Evolutionary conservation across 2,329 filamentous ascomycete species (phyloP), one percentile per base, ranked within the genome.

Genomic region (Neonectria punicea): DNA sequence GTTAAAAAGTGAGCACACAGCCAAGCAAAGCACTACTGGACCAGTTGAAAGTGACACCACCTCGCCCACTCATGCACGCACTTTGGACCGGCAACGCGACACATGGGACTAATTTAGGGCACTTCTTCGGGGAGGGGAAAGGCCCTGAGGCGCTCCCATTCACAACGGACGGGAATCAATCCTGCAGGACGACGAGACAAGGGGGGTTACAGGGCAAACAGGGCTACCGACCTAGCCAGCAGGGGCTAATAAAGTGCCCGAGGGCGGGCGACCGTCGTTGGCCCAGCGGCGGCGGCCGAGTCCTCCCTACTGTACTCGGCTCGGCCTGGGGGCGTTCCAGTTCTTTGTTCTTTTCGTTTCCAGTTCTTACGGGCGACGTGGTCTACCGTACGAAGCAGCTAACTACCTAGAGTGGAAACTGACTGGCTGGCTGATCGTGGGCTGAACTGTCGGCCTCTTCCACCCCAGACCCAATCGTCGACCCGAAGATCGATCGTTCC

Each of bases 61-160:
- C 62, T 67, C 58, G 59, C 44, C 60, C 65, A 73, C 69, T 71
- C 69, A 73, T 73, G 71, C 71, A 73, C 65, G 71, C 71, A 73
- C 71, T 73, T 73, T 73, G 71, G 53, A 66, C 57, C 57, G 32
- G 49, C 44, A n/a, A 58, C 60, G 49, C 47, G 53, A 63, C 49
- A 47, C 30, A 54, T 41, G 54, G 60, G 54, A 22, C 47, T 34
- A 47, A 30, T 9, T 30, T 41, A 50, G 18, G 36, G 46, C 53
- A 57, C 39, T 32, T 25, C 25, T 25, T 25, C 25, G 25, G 25
- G 25, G 25, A 30, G 53, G 25, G 41, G 18, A 41, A 44, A 25
- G 25, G 36, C 22, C 34, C 51, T 54, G 51, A 34, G 51, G 51
- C 51, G 51, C 36, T 34, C 32, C 20, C 36, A 46, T 46, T 46